Conservation (phyloP, 495 filamentous ascomycete genomes). For the Evansstolkia leycettana region DNA sequence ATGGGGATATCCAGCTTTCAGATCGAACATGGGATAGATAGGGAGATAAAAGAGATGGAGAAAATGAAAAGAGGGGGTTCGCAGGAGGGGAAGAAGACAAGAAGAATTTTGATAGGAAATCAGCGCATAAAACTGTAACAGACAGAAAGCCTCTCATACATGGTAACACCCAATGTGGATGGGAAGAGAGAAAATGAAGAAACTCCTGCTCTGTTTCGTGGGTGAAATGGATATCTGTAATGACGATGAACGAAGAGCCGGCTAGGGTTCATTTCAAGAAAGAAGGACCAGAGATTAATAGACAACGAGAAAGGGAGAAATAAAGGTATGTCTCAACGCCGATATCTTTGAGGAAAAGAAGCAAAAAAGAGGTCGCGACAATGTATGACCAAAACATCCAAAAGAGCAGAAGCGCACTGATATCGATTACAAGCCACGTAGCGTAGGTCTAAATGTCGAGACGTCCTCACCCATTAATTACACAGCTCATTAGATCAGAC, state of each 20-base stretch:
- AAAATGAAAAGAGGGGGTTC: no score
- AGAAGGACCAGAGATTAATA: slow-evolving; percentile 10
- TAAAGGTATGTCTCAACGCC: slow-evolving; percentile 32
- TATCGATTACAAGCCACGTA: slow-evolving; percentile 16
- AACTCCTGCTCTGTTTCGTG: slow-evolving; percentile 28
- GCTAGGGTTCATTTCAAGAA: slow-evolving; percentile 33
- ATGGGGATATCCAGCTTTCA: no score
- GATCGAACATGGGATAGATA: no score
- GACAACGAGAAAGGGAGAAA: slow-evolving; percentile 10
- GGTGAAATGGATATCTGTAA: slow-evolving; percentile 22
- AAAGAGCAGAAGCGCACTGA: slow-evolving; percentile 9
- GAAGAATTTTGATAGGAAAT: no score
- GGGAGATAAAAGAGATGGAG: no score
- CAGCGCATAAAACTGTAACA: no score
- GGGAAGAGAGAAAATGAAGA: no score
- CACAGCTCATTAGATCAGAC: slow-evolving; percentile 69
- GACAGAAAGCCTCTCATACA: no score
- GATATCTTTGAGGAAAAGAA: slow-evolving; percentile 21
- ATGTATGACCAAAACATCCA: slow-evolving; percentile 16
- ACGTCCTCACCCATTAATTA: slow-evolving; percentile 13
- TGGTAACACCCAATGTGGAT: no score
- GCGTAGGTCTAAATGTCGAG: slow-evolving; percentile 27
- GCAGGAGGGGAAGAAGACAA: no score
- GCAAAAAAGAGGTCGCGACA: slow-evolving; percentile 14
- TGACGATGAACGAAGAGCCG: slow-evolving; percentile 26